Percentiles rank a stretch among this genome's conserved stretches.
Evolutionary conservation across 2,329 filamentous ascomycete species (phyloP).

Genomic region (Cercospora sojina): DNA sequence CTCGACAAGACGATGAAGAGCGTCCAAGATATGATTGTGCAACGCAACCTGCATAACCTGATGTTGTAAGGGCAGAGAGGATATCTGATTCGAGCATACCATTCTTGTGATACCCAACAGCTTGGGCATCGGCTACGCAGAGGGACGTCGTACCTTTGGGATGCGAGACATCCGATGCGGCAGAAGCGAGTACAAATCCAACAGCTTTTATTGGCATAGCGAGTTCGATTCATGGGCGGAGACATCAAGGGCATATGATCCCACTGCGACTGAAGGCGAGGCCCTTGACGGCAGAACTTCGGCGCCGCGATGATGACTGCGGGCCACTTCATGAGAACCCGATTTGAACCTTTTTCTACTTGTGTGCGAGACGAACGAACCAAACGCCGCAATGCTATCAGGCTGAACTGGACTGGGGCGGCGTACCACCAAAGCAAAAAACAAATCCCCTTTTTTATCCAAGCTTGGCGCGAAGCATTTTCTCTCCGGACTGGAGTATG

Average conservation of each 20-base stretch:
- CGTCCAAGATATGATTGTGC: conserved; percentile 55
- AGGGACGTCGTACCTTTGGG: background rate
- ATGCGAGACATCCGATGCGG: conserved; percentile 2
- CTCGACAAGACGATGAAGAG: conserved; percentile 54
- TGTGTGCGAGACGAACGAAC: background rate
- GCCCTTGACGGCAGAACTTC: conserved; percentile 3
- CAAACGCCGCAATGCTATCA: background rate
- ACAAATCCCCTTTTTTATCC: background rate
- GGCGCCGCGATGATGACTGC: background rate
- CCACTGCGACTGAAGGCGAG: background rate
- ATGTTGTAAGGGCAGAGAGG: conserved; percentile 42
- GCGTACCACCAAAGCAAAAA: background rate
- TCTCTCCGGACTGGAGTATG: background rate
- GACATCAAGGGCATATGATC: background rate
- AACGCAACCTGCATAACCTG: conserved; percentile 52
- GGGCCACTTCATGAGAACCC: background rate
- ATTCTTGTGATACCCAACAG: conserved; percentile 16
- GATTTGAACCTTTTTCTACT: background rate
- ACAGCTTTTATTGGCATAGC: conserved; percentile 9
- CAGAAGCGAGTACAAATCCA: background rate
- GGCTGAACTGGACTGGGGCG: background rate
- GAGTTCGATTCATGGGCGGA: conserved; percentile 12
- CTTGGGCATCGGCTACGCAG: conserved; percentile 10
- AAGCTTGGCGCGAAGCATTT: background rate
- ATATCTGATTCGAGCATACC: conserved; percentile 2